phyloP scores from a whole-genome alignment of 2,329 filamentous ascomycete genomes.

The Purpureocillium takamizusanense region DNA sequence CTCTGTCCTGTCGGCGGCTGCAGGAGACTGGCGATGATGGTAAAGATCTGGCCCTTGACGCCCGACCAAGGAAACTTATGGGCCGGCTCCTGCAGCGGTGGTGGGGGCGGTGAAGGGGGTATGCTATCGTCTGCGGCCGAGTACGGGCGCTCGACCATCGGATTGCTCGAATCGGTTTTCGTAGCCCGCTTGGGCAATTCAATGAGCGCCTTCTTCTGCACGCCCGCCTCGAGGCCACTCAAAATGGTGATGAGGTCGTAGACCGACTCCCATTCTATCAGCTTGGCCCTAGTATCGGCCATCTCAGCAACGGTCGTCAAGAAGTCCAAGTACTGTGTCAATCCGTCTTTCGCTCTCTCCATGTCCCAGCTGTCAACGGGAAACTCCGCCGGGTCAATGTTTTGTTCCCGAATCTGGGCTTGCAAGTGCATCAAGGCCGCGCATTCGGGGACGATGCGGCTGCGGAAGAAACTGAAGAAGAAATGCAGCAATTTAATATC shows the following conservation, averaged over 20 bases:
- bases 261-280: constrained; percentile 86
- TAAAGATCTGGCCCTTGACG: constrained; percentile 85
- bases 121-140: constrained; percentile 18
- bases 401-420: constrained; percentile 73
- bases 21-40: constrained; percentile 80
- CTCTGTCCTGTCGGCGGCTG: constrained; percentile 64
- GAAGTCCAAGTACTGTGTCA: constrained; percentile 91
- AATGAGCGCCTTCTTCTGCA: constrained; percentile 70
- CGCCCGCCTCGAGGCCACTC: constrained; percentile 77
- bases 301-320: constrained; percentile 84
- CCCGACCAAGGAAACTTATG: constrained; percentile 60
- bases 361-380: constrained; percentile 96
- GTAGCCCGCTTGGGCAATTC: constrained; percentile 24
- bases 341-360: constrained; percentile 90
- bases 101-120: constrained; percentile 28
- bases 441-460: constrained; percentile 87
- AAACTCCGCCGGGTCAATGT: constrained; percentile 74
- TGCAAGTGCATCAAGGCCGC: constrained; percentile 92
- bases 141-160: constrained; percentile 57
- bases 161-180: constrained; percentile 11
- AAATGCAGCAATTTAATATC: constrained; percentile 68
- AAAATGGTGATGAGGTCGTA: constrained; percentile 84
- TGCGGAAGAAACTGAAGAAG: constrained; percentile 85
- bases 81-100: constrained; percentile 50
- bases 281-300: constrained; percentile 69